Evolutionary conservation across 2,329 filamentous ascomycete species (phyloP).

Genomic region (Cordyceps cateniannulata): DNA sequence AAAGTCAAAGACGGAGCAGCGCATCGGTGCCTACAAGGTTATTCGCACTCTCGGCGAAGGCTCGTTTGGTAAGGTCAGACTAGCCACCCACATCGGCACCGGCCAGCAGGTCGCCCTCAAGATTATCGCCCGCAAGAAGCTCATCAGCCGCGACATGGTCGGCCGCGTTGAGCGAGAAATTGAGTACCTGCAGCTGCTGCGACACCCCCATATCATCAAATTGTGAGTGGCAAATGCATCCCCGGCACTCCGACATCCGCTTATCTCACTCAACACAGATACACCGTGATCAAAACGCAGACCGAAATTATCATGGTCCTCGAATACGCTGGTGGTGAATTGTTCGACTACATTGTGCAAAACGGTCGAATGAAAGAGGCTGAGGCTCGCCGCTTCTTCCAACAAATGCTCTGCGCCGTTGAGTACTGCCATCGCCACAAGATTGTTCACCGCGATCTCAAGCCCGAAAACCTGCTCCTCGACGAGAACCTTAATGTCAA

Average conservation of each 20-base stretch:
- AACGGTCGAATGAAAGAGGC: slow-evolving; percentile 86
- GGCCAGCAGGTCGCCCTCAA: slow-evolving; percentile 95
- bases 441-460: slow-evolving; percentile 95
- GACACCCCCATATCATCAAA: slow-evolving; percentile 98
- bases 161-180: slow-evolving; percentile 97
- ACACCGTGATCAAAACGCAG: slow-evolving; percentile 92
- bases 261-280: slow-evolving; percentile 42
- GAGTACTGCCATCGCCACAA: slow-evolving; percentile 99
- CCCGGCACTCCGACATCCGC: background rate
- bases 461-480: slow-evolving; percentile 92
- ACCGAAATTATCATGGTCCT: slow-evolving; percentile 98
- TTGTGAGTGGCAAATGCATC: slow-evolving; percentile 50
- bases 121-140: slow-evolving; percentile 93
- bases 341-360: slow-evolving; percentile 97
- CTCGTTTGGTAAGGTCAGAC: slow-evolving; percentile 97
- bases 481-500: slow-evolving; percentile 97
- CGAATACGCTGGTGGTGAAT: slow-evolving; percentile 91
- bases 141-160: slow-evolving; percentile 96
- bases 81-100: slow-evolving; percentile 86
- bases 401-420: slow-evolving; percentile 97
- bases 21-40: slow-evolving; percentile 87
- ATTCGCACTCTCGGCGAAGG: slow-evolving; percentile 89
- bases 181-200: slow-evolving; percentile 89
- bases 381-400: slow-evolving; percentile 95
- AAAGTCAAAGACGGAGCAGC: slow-evolving; percentile 63